Conservation (phyloP, 2,329 filamentous ascomycete species). For the Dendrostoma leiphaemia region DNA sequence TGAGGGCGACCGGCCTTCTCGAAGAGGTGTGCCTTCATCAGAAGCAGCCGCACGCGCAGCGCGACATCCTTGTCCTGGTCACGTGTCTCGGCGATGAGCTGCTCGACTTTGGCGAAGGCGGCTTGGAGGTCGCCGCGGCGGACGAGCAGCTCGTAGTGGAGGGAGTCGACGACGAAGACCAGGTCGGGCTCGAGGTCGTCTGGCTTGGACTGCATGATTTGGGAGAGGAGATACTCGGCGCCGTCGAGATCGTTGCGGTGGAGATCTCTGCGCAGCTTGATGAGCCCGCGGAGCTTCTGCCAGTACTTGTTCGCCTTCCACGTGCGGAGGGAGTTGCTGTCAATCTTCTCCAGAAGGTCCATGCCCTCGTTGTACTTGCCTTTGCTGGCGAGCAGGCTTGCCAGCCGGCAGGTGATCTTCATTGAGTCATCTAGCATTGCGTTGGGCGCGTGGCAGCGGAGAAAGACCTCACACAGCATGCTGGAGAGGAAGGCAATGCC, state of each 20-base stretch:
- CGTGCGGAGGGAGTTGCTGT: slow-evolving; percentile 53
- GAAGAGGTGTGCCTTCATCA: slow-evolving; percentile 71
- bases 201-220: slow-evolving; percentile 49
- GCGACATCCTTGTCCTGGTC: slow-evolving; percentile 54
- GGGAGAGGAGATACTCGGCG: slow-evolving; percentile 48
- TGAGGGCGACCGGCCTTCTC: slow-evolving; percentile 66
- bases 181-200: slow-evolving; percentile 54
- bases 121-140: slow-evolving; percentile 46
- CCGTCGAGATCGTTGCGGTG: slow-evolving; percentile 52
- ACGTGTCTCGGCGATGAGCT: slow-evolving; percentile 38
- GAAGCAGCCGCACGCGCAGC: slow-evolving; percentile 68
- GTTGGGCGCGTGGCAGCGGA: slow-evolving; percentile 64
- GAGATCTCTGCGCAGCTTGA: slow-evolving; percentile 63
- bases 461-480: slow-evolving; percentile 69
- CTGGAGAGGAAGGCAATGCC: slow-evolving; percentile 58
- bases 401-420: slow-evolving; percentile 69
- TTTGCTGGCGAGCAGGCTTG: slow-evolving; percentile 62
- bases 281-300: slow-evolving; percentile 63
- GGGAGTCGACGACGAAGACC: slow-evolving; percentile 46
- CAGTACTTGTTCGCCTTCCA: slow-evolving; percentile 77
- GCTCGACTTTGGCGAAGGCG: slow-evolving; percentile 48
- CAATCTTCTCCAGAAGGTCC: slow-evolving; percentile 49
- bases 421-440: slow-evolving; percentile 72
- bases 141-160: slow-evolving; percentile 51
- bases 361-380: slow-evolving; percentile 72